Base-by-base conservation (phyloP, 2,329 filamentous ascomycete species). In the Alternaria triticina region DNA sequence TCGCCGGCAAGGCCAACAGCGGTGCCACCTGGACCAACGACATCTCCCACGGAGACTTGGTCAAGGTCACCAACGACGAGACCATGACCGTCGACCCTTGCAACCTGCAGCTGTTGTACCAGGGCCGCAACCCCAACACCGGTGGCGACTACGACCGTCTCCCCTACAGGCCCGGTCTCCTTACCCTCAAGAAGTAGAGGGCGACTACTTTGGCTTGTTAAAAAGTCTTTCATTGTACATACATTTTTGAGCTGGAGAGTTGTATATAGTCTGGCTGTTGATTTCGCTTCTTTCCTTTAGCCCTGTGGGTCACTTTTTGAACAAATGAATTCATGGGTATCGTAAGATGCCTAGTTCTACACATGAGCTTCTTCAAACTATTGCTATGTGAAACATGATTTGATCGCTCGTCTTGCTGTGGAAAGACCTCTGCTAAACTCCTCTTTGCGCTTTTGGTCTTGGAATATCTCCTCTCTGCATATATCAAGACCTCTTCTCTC, bases 1-100 rank as follows among this genome's bases (percentile, higher is more conserved):
- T 91, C 63, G 88, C 88, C n/a, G 87, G 89, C 70, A 89, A 88
- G 80, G 86, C 84, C 27, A 91, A 90, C 79, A 89, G 84, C 54
- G 88, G 87, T 40, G 87, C 87, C 1, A 83, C 83, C 17, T 91
- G 89, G 89, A 89, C 88, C 50, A 86, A 89, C 74, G 87, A 90
- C 63, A 90, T 91, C 74, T 89, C 86, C 72, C 88, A 90, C 70
- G 89, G 89, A 36, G 89, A 91, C 65, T 74, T 90, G 44, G 72
- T 90, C 60, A 84, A 88, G 62, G 82, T 66, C 61, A 85, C 82
- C 70, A 73, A 84, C 3, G 88, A 91, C 70, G 85, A 91, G 81
- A 91, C 87, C 1, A 85, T 89, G 79, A 84, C 86, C 0, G 74
- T 91, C 61, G 86, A 90, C 70, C 81, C 88, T 1, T 91, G 89